phyloP scores from a whole-genome alignment of 2,329 filamentous ascomycete species.

The Balansia obtecta region DNA sequence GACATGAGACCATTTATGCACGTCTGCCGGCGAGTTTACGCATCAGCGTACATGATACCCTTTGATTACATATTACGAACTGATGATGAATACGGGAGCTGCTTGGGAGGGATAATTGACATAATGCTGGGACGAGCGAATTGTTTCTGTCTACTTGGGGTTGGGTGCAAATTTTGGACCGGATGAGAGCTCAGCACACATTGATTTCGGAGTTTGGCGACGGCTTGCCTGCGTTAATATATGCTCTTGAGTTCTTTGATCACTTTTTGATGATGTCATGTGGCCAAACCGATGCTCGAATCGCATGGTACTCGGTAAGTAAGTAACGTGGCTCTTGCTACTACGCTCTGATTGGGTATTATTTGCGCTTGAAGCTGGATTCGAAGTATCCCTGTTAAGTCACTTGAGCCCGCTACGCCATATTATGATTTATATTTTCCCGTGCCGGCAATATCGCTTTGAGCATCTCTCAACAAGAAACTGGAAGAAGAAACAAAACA shows the following conservation, averaged over 20 bases:
- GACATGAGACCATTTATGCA: neutral
- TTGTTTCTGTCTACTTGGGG: neutral
- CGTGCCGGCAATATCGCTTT: slow-evolving; percentile 61
- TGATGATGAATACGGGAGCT: neutral
- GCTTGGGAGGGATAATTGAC: neutral
- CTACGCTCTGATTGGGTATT: no score
- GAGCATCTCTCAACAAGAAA: slow-evolving; percentile 75
- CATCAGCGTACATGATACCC: slow-evolving; percentile 3
- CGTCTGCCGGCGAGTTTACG: neutral
- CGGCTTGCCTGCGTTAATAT: neutral
- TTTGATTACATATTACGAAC: neutral
- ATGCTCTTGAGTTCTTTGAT: neutral
- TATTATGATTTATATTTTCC: slow-evolving; percentile 53
- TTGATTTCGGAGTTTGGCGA: neutral
- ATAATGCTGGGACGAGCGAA: neutral
- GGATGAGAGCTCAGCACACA: no score
- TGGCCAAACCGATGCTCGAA: no score
- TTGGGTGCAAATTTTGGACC: neutral
- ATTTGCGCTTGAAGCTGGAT: no score
- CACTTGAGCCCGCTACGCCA: neutral
- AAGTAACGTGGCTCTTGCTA: no score
- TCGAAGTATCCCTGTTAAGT: neutral
- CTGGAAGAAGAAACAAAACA: slow-evolving; percentile 33
- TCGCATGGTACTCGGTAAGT: no score
- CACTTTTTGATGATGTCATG: no score